These are phyloP conservation scores for Hansenula sp. DNA, from an alignment of 1,139 yeast genomes.

Conservation along the genomic window DNA sequence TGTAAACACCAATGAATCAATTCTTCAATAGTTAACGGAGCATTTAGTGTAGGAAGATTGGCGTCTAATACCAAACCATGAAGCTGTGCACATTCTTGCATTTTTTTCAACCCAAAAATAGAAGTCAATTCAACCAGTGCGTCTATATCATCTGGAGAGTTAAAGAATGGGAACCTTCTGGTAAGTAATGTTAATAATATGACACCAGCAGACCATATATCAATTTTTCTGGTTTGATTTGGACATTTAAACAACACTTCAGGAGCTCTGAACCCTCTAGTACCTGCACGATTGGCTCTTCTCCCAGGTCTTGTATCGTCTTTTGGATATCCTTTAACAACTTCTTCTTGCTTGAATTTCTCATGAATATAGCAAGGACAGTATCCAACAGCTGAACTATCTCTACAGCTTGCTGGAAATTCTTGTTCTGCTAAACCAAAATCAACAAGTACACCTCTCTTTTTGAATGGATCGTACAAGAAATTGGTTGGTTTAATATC, in stretches of 20 bases:
- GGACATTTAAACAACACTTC: slow-evolving; percentile 53
- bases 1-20: slow-evolving; percentile 19
- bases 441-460: slow-evolving; percentile 23
- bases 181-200: slow-evolving; percentile 69
- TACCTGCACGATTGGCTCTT: slow-evolving; percentile 95
- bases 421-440: slow-evolving; percentile 24
- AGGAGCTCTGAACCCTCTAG: slow-evolving; percentile 83
- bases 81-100: slow-evolving; percentile 71
- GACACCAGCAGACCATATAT: slow-evolving; percentile 80
- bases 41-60: slow-evolving; percentile 27
- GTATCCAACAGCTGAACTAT: slow-evolving; percentile 21
- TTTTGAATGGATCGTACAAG: slow-evolving; percentile 40
- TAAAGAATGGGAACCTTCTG: slow-evolving; percentile 76
- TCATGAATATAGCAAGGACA: slow-evolving; percentile 23
- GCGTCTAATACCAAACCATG: slow-evolving; percentile 91
- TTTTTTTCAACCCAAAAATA: slow-evolving; percentile 74
- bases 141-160: slow-evolving; percentile 92
- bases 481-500: slow-evolving; percentile 81
- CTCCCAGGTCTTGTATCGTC: slow-evolving; percentile 83
- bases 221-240: slow-evolving; percentile 65
- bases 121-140: slow-evolving; percentile 82
- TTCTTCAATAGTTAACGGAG: slow-evolving; percentile 15
- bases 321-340: slow-evolving; percentile 64
- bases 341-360: slow-evolving; percentile 7
- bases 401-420: slow-evolving; percentile 7